Evolutionary conservation across 768 basidiomycete species (phyloP).

Genomic region (Suillus variegatus): DNA sequence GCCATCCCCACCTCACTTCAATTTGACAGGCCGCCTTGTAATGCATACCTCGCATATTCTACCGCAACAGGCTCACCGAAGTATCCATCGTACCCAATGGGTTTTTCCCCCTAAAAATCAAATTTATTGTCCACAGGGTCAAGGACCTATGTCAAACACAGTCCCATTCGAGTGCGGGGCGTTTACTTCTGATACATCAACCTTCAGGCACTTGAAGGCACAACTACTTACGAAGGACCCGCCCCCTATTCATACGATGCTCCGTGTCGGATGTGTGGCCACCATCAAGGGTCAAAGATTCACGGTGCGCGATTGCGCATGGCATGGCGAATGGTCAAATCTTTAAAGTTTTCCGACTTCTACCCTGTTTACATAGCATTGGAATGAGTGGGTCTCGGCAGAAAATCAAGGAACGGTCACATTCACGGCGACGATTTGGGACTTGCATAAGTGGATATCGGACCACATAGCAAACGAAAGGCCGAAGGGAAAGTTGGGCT

Average conservation of each 20-base stretch:
- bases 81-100: too few species aligned
- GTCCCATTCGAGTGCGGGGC: not conserved
- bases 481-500: constrained; percentile 53
- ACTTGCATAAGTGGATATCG: constrained; percentile 94
- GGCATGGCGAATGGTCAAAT: not conserved
- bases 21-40: too few species aligned
- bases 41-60: too few species aligned
- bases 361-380: constrained; percentile 49
- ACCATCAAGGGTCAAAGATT: not conserved
- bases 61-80: too few species aligned
- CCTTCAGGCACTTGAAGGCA: not conserved
- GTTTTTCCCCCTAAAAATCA: too few species aligned
- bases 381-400: constrained; percentile 84
- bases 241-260: not conserved
- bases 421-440: constrained; percentile 96
- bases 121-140: too few species aligned
- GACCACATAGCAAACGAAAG: constrained; percentile 64
- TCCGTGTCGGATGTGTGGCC: not conserved
- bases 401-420: constrained; percentile 71
- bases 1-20: too few species aligned
- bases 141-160: too few species aligned
- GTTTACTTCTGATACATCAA: not conserved
- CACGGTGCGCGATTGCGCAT: not conserved
- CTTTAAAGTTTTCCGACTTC: not conserved
- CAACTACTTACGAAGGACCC: not conserved